These are phyloP conservation scores for Davidsoniella eucalypti DNA, from an alignment of 2,329 filamentous ascomycete genomes.

Conservation along the genomic window DNA sequence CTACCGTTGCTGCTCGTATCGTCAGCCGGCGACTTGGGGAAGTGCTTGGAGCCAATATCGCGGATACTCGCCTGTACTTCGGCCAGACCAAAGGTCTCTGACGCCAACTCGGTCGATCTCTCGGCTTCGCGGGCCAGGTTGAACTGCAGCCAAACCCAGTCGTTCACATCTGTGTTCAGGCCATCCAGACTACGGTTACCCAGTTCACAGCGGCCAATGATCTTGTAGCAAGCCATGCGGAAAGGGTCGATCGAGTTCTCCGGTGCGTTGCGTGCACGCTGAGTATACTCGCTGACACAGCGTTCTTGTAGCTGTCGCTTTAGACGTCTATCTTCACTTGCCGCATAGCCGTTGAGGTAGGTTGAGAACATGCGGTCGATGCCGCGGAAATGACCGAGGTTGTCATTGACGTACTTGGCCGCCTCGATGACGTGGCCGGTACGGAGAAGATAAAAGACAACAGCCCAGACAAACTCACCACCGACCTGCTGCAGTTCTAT, in stretches of 20 bases:
- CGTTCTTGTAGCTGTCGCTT: slow-evolving; percentile 66
- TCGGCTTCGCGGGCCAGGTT: slow-evolving; percentile 51
- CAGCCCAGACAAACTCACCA: slow-evolving; percentile 80
- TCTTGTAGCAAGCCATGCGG: slow-evolving; percentile 93
- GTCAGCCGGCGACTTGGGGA: slow-evolving; percentile 64
- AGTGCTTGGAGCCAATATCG: slow-evolving; percentile 84
- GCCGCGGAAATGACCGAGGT: slow-evolving; percentile 67
- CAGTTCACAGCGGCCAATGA: slow-evolving; percentile 67
- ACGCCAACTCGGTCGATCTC: slow-evolving; percentile 45
- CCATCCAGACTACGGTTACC: slow-evolving; percentile 46
- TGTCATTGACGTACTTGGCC: slow-evolving; percentile 66
- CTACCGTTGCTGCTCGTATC: slow-evolving; percentile 43
- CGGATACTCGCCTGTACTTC: slow-evolving; percentile 64
- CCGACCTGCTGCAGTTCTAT: slow-evolving; percentile 63
- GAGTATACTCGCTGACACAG: slow-evolving; percentile 79
- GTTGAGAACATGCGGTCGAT: slow-evolving; percentile 80
- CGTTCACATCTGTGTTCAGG: slow-evolving; percentile 47
- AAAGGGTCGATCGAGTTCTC: slow-evolving; percentile 86
- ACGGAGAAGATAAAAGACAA: slow-evolving; percentile 81
- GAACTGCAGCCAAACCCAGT: slow-evolving; percentile 59
- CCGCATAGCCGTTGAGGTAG: slow-evolving; percentile 74
- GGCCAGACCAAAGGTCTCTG: slow-evolving; percentile 45
- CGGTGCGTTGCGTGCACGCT: slow-evolving; percentile 66
- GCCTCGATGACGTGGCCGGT: slow-evolving; percentile 75
- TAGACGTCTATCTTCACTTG: slow-evolving; percentile 59